These are phyloP conservation scores for Elsinoe fawcettii DNA, from an alignment of 2,329 filamentous ascomycete genomes.

Conservation along the genomic window DNA sequence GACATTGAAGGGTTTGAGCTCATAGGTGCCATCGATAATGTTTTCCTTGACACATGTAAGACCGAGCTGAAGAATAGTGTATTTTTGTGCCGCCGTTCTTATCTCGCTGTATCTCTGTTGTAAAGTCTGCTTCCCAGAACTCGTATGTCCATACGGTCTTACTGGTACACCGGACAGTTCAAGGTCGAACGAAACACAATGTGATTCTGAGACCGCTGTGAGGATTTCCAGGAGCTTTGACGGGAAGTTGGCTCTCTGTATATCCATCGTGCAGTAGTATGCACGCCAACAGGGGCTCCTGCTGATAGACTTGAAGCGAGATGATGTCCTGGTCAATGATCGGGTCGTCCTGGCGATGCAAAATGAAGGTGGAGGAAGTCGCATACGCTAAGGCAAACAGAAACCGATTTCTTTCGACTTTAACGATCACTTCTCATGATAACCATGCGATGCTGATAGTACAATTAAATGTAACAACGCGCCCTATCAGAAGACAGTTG, in stretches of 20 bases:
- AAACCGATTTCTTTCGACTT: no score
- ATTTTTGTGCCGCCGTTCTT: conserved; percentile 53
- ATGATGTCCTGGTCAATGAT: neutral
- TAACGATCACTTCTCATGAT: neutral
- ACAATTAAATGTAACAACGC: no score
- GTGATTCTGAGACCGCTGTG: conserved; percentile 49
- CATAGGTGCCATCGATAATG: conserved; percentile 46
- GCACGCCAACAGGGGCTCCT: no score
- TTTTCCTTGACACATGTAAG: conserved; percentile 57
- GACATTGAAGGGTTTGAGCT: conserved; percentile 58
- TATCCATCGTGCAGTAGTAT: conserved; percentile 47
- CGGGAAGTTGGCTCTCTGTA: conserved; percentile 44
- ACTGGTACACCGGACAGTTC: conserved; percentile 58
- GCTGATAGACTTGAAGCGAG: neutral
- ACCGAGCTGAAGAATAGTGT: conserved; percentile 59
- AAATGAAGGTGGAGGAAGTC: neutral
- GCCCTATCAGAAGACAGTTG: no score
- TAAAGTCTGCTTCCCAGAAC: conserved; percentile 42
- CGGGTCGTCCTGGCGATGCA: neutral
- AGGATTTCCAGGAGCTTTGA: conserved; percentile 49
- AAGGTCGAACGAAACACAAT: conserved; percentile 58
- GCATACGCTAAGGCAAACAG: neutral
- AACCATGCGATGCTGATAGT: neutral
- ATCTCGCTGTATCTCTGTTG: conserved; percentile 55
- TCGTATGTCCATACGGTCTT: conserved; percentile 31